A percentile compares a stretch with the other conserved stretches of the same genome.
Evolutionary conservation across 441 rosid genomes (phyloP).

Genomic region (Erodium chrysanthum): DNA sequence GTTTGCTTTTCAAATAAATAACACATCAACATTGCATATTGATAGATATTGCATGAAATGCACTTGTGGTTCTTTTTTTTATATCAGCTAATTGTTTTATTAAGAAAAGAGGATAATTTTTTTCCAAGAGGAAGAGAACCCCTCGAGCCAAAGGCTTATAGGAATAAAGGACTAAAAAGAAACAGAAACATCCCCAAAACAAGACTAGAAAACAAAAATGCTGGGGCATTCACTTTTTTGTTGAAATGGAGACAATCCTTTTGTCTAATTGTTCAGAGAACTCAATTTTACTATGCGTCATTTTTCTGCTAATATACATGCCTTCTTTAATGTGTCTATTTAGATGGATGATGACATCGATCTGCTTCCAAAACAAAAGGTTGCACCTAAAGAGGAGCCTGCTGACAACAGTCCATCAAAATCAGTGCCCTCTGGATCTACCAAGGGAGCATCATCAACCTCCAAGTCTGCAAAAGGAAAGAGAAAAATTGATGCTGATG

Average conservation of each 20-base stretch:
- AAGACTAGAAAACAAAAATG: not conserved
- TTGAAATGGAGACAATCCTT: not conserved
- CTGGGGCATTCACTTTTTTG: not conserved
- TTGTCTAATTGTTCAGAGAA: not conserved
- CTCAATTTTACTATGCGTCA: not conserved
- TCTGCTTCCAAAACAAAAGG: slow-evolving; percentile 58
- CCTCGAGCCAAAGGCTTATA: too few relatives aligned
- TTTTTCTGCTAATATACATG: not conserved
- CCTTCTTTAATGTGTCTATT: slow-evolving; percentile 6
- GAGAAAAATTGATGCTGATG: slow-evolving; percentile 65
- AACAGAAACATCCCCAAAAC: too few relatives aligned
- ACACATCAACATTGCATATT: not conserved
- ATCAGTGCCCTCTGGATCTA: slow-evolving; percentile 44
- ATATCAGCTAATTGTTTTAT: too few relatives aligned
- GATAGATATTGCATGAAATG: not conserved
- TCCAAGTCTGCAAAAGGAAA: slow-evolving; percentile 78
- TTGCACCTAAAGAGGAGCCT: slow-evolving; percentile 63
- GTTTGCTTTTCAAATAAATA: not conserved
- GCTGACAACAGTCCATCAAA: slow-evolving; percentile 62
- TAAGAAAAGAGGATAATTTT: too few relatives aligned
- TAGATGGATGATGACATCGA: slow-evolving; percentile 57
- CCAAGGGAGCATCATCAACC: slow-evolving; percentile 56
- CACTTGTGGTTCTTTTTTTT: not conserved
- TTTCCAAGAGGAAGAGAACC: too few relatives aligned
- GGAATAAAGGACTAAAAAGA: too few relatives aligned